phyloP scores from a whole-genome alignment of 2,329 filamentous ascomycete species.

The Sclerotinia glacialis region DNA sequence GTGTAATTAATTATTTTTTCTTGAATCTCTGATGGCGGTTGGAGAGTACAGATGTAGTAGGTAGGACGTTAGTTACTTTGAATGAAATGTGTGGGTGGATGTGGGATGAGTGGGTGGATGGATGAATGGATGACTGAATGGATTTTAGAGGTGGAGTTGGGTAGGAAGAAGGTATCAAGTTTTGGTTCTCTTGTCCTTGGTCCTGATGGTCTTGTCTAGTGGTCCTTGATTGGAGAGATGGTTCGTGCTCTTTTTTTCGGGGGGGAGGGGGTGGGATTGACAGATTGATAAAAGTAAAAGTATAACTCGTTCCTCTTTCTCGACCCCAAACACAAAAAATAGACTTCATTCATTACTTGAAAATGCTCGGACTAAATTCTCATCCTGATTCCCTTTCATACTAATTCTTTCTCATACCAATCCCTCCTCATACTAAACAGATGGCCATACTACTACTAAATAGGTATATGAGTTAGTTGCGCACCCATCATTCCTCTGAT shows the following conservation, averaged over 20 bases:
- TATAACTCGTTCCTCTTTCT: too few species aligned
- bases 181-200: background rate
- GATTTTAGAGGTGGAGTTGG: slow-evolving; percentile 29
- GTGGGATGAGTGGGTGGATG: background rate
- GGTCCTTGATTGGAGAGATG: background rate
- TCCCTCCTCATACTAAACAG: background rate
- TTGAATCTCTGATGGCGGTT: too few species aligned
- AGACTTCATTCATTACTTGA: background rate
- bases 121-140: slow-evolving; percentile 24
- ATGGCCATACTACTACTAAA: background rate
- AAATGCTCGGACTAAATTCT: background rate
- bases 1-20: background rate
- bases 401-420: too few species aligned
- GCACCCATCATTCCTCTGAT: background rate
- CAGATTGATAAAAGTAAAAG: too few species aligned
- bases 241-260: background rate
- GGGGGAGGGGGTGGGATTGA: too few species aligned
- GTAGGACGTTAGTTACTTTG: too few species aligned
- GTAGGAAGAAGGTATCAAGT: background rate
- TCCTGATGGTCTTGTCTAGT: too few species aligned
- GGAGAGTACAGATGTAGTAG: too few species aligned
- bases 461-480: background rate
- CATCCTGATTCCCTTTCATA: too few species aligned
- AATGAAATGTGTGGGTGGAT: background rate
- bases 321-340: background rate